phyloP scores from a whole-genome alignment of 225 moss, liverwort and hornwort species.

The Bryoerythrophyllum caledonicum region DNA sequence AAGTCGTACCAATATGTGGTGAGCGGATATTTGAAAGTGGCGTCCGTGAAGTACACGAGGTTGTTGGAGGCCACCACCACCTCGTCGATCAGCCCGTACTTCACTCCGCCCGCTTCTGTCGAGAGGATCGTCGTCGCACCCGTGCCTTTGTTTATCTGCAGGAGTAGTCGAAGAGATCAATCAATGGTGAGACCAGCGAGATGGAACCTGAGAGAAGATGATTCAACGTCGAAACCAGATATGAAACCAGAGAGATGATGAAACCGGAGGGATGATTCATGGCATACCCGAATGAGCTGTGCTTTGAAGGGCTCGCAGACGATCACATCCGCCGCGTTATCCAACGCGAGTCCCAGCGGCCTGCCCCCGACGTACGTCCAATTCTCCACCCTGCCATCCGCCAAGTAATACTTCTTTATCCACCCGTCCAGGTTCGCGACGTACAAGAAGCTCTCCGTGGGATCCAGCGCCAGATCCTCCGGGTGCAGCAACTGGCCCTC shows the following conservation, averaged over 20 bases:
- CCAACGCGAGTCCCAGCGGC: slow-evolving; percentile 3
- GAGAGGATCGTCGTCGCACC: slow-evolving; percentile 24
- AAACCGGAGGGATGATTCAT: too few relatives aligned
- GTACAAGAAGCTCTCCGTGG: slow-evolving; percentile 10
- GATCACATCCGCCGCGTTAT: neutral
- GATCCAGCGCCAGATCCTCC: slow-evolving; percentile 15
- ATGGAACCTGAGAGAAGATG: too few relatives aligned
- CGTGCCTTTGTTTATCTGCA: slow-evolving; percentile 16
- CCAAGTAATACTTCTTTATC: slow-evolving; percentile 4
- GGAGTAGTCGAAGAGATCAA: too few relatives aligned
- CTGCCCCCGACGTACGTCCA: slow-evolving; percentile 18
- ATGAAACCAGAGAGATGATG: too few relatives aligned
- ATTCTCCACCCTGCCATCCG: slow-evolving; percentile 6
- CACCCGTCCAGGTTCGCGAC: slow-evolving; percentile 15
- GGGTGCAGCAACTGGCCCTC: neutral
- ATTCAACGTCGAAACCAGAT: too few relatives aligned
- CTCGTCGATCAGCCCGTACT: slow-evolving; percentile 36
- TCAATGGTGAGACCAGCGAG: too few relatives aligned
- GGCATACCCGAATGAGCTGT: neutral
- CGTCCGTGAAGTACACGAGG: slow-evolving; percentile 55
- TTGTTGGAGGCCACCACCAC: slow-evolving; percentile 38
- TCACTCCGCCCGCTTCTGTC: slow-evolving; percentile 45
- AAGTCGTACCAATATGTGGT: neutral
- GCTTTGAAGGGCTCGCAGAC: slow-evolving; percentile 9
- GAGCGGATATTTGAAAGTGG: slow-evolving; percentile 29